Evolutionary conservation across 129 eudicot species (phyloP).

Genomic region (Centaurea solstitialis): DNA sequence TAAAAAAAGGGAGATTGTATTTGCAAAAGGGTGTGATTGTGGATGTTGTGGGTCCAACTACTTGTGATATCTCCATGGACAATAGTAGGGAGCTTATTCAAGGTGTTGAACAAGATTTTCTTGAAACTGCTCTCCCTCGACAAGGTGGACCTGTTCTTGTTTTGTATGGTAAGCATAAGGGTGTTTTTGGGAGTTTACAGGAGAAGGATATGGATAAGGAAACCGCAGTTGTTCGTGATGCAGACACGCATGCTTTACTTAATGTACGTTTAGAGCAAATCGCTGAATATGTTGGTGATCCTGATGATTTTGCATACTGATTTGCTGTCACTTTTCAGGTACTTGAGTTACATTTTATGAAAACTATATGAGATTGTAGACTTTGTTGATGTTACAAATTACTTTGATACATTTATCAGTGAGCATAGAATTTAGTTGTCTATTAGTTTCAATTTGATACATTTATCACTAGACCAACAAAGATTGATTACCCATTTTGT

Average conservation of each 20-base stretch:
- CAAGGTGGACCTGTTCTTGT: constrained; percentile 88
- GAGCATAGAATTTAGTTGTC: not conserved
- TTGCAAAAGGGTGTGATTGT: constrained; percentile 78
- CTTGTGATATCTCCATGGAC: constrained; percentile 81
- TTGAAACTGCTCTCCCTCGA: constrained; percentile 80
- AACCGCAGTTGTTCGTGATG: constrained; percentile 82
- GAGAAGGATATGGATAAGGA: constrained; percentile 76
- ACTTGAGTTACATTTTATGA: constrained; percentile 1
- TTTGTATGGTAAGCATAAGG: constrained; percentile 75
- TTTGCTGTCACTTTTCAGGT: constrained; percentile 16
- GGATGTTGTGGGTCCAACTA: constrained; percentile 87
- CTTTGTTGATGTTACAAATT: not conserved
- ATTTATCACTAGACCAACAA: not conserved
- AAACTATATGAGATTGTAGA: constrained; percentile 4
- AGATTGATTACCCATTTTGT: not conserved
- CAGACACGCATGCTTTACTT: constrained; percentile 63
- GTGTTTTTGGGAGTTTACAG: constrained; percentile 71
- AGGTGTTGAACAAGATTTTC: constrained; percentile 70
- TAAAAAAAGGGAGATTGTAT: constrained; percentile 78
- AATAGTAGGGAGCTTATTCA: constrained; percentile 69
- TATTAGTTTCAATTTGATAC: not conserved
- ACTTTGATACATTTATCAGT: not conserved
- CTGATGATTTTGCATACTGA: constrained; percentile 77
- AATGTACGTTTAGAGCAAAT: constrained; percentile 79
- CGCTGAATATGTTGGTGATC: constrained; percentile 90